Evolutionary conservation across 2,329 filamentous ascomycete genomes (phyloP).

Genomic region (Colletotrichum sp.): DNA sequence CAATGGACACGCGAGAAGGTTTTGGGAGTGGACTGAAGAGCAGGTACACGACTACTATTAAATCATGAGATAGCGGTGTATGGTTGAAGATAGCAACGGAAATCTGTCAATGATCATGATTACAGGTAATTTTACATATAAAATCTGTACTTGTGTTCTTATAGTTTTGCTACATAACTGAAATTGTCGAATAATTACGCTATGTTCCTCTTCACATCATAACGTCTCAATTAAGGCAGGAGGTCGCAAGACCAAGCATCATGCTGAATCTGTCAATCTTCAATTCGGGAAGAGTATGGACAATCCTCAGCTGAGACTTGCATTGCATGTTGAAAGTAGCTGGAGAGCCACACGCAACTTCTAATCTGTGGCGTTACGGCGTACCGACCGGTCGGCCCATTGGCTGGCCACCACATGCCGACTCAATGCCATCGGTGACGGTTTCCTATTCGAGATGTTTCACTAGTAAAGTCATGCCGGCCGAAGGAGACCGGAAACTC

Average conservation of each 20-base stretch:
- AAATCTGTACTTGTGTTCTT: too few species aligned
- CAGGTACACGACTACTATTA: not conserved
- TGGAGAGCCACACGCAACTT: not conserved
- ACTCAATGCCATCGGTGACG: not conserved
- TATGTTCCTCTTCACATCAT: not conserved
- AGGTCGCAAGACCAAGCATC: not conserved
- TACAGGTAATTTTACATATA: too few species aligned
- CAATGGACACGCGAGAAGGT: not conserved
- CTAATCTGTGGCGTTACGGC: not conserved
- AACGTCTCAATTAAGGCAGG: not conserved
- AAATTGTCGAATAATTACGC: not conserved
- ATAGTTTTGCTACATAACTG: rapidly evolving
- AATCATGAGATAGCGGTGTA: not conserved
- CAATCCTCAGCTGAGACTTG: not conserved
- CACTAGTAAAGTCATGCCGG: not conserved
- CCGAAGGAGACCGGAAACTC: not conserved
- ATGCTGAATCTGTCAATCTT: too few species aligned
- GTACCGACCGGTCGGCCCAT: not conserved
- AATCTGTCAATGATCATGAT: rapidly evolving
- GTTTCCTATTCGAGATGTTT: not conserved
- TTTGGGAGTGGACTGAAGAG: not conserved
- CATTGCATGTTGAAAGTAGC: not conserved
- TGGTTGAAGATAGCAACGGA: not conserved
- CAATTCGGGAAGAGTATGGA: not conserved
- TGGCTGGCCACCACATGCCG: not conserved